A percentile compares a stretch with the other conserved stretches of the same genome.
Conservation (phyloP, 2,329 filamentous ascomycete species). For the Beauveria varroae region DNA sequence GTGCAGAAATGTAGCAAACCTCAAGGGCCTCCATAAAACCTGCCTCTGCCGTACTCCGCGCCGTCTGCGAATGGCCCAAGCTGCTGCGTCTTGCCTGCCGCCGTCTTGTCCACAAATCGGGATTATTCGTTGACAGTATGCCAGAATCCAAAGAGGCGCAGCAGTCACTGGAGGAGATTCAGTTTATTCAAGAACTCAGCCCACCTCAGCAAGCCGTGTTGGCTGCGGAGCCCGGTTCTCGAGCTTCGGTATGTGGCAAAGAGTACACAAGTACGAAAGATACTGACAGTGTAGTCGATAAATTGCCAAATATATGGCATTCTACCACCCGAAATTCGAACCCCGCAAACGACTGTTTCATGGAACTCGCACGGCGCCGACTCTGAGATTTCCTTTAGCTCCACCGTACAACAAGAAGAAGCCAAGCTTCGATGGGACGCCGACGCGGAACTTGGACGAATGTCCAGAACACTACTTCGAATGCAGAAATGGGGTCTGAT, state of each 20-base stretch:
- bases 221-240: conserved; percentile 14
- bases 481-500: conserved; percentile 34
- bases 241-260: conserved; percentile 22
- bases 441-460: conserved; percentile 29
- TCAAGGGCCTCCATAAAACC: background rate
- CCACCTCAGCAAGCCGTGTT: conserved; percentile 12
- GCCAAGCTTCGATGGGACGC: conserved; percentile 33
- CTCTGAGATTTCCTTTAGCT: conserved; percentile 28
- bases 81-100: background rate
- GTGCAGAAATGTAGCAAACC: background rate
- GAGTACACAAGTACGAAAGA: background rate
- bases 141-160: background rate
- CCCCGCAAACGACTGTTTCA: conserved; percentile 24
- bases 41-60: background rate
- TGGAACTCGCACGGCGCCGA: conserved; percentile 26
- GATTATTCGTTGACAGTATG: background rate
- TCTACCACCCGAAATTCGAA: conserved; percentile 24
- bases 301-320: conserved; percentile 25
- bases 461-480: conserved; percentile 29
- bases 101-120: background rate
- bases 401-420: conserved; percentile 30
- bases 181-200: conserved; percentile 6
- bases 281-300: conserved; percentile 22
- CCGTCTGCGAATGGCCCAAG: background rate
- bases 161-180: conserved; percentile 2